Percentiles rank a stretch among this genome's conserved stretches.
These are phyloP conservation scores for Botrytis sinoallii DNA, from an alignment of 2,329 filamentous ascomycete species.

Conservation along the genomic window DNA sequence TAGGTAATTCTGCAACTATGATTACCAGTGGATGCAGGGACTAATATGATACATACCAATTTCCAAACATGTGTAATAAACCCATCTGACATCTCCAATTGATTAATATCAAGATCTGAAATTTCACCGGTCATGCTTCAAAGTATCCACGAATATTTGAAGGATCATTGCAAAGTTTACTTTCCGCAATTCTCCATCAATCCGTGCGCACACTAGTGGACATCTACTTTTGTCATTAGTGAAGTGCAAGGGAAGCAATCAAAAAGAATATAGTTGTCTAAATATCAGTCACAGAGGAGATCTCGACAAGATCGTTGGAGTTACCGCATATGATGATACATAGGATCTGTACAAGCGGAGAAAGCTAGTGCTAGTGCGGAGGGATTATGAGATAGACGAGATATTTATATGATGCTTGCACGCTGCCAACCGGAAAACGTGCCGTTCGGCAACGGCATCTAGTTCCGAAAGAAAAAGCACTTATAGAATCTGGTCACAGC, in stretches of 20 bases:
- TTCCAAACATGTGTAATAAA: neutral
- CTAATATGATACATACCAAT: neutral
- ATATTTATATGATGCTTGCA: neutral
- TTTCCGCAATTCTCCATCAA: neutral
- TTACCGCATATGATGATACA: neutral
- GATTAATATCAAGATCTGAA: neutral
- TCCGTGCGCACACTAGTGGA: neutral
- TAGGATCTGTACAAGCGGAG: neutral
- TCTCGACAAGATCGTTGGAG: neutral
- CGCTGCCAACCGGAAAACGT: neutral
- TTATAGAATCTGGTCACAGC: neutral
- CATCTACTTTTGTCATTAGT: neutral
- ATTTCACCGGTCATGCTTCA: neutral
- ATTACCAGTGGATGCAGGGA: neutral
- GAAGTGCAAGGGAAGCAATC: too few relatives aligned
- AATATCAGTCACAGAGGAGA: neutral
- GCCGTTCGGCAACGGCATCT: neutral
- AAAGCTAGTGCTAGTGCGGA: neutral
- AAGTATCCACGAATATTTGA: neutral
- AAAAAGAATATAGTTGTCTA: neutral
- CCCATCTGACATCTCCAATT: neutral
- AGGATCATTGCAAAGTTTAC: neutral
- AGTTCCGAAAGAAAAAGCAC: neutral
- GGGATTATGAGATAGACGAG: neutral
- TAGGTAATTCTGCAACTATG: neutral